phyloP scores from a whole-genome alignment of 768 basidiomycete species.

The Dacryopinax spathularia region DNA sequence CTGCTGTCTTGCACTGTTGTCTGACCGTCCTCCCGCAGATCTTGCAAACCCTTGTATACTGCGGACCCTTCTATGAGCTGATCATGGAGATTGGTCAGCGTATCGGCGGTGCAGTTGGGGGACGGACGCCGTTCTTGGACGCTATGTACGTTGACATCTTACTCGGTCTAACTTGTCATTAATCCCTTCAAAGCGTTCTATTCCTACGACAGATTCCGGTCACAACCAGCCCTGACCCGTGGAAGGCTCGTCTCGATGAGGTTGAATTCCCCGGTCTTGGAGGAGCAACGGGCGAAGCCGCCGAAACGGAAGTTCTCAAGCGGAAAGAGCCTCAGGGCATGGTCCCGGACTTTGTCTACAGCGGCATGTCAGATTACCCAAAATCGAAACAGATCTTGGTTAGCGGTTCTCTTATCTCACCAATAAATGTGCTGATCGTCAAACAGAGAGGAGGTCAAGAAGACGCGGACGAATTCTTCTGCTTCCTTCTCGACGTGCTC shows the following conservation, averaged over 20 bases:
- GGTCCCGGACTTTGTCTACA: background rate
- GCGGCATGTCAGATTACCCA: constrained; percentile 2
- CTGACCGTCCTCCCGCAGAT: constrained; percentile 26
- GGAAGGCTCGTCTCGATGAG: constrained; percentile 53
- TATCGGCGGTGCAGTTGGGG: constrained; percentile 28
- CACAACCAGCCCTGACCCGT: constrained; percentile 5
- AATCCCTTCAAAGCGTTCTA: constrained; percentile 29
- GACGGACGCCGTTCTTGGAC: constrained; percentile 28
- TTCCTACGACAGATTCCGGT: constrained; percentile 63
- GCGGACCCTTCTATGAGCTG: constrained; percentile 67
- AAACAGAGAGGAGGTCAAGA: constrained; percentile 80
- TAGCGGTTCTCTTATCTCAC: constrained; percentile 7
- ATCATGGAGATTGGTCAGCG: constrained; percentile 56
- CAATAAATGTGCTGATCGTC: constrained; percentile 6
- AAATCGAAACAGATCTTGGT: background rate
- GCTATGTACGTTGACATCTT: constrained; percentile 27
- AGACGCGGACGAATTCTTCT: constrained; percentile 97
- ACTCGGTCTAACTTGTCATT: background rate
- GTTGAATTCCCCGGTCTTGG: constrained; percentile 77
- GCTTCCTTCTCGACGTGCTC: constrained; percentile 86
- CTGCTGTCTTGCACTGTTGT: background rate
- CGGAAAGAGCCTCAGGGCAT: constrained; percentile 10
- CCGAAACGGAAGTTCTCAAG: constrained; percentile 85
- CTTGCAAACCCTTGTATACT: constrained; percentile 79
- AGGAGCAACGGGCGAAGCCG: constrained; percentile 81